phyloP scores from a whole-genome alignment of 1,284 basidiomycete genomes.

The Chondrostereum purpureum region DNA sequence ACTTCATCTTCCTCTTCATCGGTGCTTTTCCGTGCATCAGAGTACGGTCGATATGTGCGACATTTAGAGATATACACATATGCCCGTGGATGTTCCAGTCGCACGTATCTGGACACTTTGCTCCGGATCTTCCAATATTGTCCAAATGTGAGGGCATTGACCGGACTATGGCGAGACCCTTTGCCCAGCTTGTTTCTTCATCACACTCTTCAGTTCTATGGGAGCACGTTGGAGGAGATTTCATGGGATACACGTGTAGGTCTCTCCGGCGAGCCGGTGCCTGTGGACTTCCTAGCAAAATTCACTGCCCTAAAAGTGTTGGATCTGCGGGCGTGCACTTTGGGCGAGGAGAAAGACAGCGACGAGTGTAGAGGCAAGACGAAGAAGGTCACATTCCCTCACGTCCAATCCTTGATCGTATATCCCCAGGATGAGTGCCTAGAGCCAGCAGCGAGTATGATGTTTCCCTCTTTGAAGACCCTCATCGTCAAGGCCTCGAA shows the following conservation, averaged over 20 bases:
- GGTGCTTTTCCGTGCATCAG: constrained; percentile 11
- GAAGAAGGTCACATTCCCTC: constrained; percentile 24
- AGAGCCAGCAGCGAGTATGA: constrained; percentile 24
- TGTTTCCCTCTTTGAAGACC: constrained; percentile 30
- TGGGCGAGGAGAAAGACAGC: constrained; percentile 13
- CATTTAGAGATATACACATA: constrained; percentile 38
- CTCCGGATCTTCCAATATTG: constrained; percentile 36
- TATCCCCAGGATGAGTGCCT: constrained; percentile 29
- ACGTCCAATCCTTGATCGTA: constrained; percentile 30
- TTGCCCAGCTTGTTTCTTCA: constrained; percentile 30
- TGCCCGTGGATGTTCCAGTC: constrained; percentile 27
- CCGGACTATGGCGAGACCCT: constrained; percentile 27
- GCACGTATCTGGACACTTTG: constrained; percentile 30
- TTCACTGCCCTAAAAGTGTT: constrained; percentile 32
- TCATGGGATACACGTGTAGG: constrained; percentile 30
- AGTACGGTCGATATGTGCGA: constrained; percentile 35
- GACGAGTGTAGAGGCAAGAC: constrained; percentile 8
- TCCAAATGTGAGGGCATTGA: constrained; percentile 32
- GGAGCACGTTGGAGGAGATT: constrained; percentile 29
- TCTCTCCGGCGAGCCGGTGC: constrained; percentile 5
- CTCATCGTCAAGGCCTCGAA: constrained; percentile 27
- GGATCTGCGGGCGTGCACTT: constrained; percentile 32
- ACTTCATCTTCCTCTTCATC: not conserved
- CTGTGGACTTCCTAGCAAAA: constrained; percentile 25
- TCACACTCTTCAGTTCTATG: constrained; percentile 29